These are phyloP conservation scores for Blastobotrys terrestris DNA, from an alignment of 805 yeast species.

Conservation along the genomic window DNA sequence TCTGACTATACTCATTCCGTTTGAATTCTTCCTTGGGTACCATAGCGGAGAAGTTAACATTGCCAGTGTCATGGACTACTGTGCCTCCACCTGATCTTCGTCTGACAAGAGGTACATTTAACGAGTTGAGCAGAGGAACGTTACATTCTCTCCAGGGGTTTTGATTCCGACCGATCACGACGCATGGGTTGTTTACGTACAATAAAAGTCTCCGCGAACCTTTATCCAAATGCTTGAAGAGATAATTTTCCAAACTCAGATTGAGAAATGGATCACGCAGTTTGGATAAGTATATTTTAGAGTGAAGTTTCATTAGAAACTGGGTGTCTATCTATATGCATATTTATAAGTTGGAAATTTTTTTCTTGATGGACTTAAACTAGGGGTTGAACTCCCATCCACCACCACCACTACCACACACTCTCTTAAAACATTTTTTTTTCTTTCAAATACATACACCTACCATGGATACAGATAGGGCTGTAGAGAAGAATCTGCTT, in stretches of 20 bases:
- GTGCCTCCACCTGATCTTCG: slow-evolving; percentile 94
- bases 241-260: slow-evolving; percentile 73
- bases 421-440: too few relatives aligned
- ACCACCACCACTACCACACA: not conserved
- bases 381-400: not conserved
- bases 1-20: slow-evolving; percentile 46
- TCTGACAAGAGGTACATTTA: slow-evolving; percentile 62
- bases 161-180: slow-evolving; percentile 94
- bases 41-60: slow-evolving; percentile 79
- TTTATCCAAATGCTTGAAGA: slow-evolving; percentile 44
- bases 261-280: slow-evolving; percentile 65
- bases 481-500: slow-evolving; percentile 25
- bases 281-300: slow-evolving; percentile 32
- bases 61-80: slow-evolving; percentile 90
- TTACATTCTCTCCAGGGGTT: slow-evolving; percentile 89
- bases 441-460: too few relatives aligned
- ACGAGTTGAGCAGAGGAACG: slow-evolving; percentile 43
- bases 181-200: slow-evolving; percentile 75
- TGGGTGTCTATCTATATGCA: too few relatives aligned
- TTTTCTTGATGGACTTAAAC: too few relatives aligned
- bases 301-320: not conserved
- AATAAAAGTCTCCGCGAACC: slow-evolving; percentile 52
- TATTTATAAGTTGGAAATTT: too few relatives aligned
- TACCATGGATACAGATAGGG: not conserved
- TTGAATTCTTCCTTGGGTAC: slow-evolving; percentile 58